These are phyloP conservation scores for Leishmania tarentolae DNA, from an alignment of 208 protist genomes.

Conservation along the genomic window DNA sequence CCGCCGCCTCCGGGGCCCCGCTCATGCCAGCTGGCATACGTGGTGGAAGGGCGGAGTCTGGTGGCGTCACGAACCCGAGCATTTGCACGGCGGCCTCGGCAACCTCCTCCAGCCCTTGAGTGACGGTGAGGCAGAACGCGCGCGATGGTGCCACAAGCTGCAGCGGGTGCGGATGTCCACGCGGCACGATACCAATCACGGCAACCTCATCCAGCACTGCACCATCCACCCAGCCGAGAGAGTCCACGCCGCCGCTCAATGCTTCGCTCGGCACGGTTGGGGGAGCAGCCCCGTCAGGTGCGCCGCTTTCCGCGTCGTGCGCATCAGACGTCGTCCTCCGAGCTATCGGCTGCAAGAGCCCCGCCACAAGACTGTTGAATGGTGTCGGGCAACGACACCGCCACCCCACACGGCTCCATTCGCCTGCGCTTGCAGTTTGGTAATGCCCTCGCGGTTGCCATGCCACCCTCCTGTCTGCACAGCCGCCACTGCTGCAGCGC, in stretches of 20 bases:
- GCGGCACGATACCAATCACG: conserved; percentile 52
- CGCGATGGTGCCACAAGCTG: conserved; percentile 49
- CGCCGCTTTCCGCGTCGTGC: neutral
- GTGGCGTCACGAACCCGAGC: conserved; percentile 10
- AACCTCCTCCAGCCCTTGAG: conserved; percentile 32
- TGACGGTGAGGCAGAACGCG: conserved; percentile 39
- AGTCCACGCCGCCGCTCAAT: neutral
- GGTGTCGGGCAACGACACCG: neutral
- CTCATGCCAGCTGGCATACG: neutral
- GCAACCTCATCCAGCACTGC: conserved; percentile 64
- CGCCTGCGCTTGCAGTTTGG: neutral
- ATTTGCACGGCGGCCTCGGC: conserved; percentile 15
- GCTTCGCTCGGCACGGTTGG: neutral
- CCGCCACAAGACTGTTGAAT: neutral
- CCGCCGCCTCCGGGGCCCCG: neutral
- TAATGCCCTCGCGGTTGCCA: neutral
- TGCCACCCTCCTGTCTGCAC: neutral
- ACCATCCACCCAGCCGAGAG: conserved; percentile 37
- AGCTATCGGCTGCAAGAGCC: neutral
- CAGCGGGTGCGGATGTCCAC: conserved; percentile 49
- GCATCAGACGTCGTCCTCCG: neutral
- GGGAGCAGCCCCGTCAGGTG: neutral
- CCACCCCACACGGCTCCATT: neutral
- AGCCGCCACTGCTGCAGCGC: conserved; percentile 17
- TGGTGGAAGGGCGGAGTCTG: neutral